Base-by-base conservation (phyloP, 2,329 filamentous ascomycete species). In the Keithomyces neogunnii region DNA sequence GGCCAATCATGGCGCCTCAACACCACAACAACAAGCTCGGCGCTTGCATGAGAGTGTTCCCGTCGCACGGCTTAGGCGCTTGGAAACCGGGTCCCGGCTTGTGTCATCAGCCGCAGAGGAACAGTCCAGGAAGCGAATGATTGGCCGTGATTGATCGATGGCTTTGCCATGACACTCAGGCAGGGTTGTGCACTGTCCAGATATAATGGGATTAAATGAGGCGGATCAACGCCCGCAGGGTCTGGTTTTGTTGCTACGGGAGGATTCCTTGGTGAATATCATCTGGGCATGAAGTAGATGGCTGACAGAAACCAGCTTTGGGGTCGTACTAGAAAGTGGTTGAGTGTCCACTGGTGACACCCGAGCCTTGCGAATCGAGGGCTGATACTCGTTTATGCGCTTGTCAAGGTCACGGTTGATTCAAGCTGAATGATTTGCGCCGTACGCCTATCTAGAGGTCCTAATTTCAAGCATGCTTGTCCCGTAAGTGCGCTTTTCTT, bases 401-500 rank as follows among this genome's bases (percentile, higher is more conserved):
- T 42, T 13, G 39, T 19, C 9, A 26, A 6, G 28, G 10, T 33
- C 29, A 30, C 33, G 6, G 56, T 62, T 57, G 61, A 59, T 67
- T 66, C 59, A 60, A 66, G 68, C 68, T 68, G 48, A 42, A 44
- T 45, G 47, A 45, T 32, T 57, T 68, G 62, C 68, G 66, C 69
- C 70, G 53, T 63, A 70, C 71, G 68, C 72, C 69, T 63, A 69
- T 70, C 66, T 69, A 69, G 49, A 40, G 47, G 61, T 60, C 59
- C 59, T 61, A 63, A 64, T 60, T 62, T 66, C 56, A 64, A 62
- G 59, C 60, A 63, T 60, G 30, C 42, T 51, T 49, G 47, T 51
- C 48, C 9, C 38, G 49, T 30, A 45, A 45, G 33, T 46, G 45
- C 38, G 19, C 45, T 45, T 19, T 42, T 26, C 33, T 39, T 35